Percentiles rank a stretch among this genome's conserved stretches.
These are phyloP conservation scores for Pichia californica DNA, from an alignment of 805 yeast species.

Conservation along the genomic window DNA sequence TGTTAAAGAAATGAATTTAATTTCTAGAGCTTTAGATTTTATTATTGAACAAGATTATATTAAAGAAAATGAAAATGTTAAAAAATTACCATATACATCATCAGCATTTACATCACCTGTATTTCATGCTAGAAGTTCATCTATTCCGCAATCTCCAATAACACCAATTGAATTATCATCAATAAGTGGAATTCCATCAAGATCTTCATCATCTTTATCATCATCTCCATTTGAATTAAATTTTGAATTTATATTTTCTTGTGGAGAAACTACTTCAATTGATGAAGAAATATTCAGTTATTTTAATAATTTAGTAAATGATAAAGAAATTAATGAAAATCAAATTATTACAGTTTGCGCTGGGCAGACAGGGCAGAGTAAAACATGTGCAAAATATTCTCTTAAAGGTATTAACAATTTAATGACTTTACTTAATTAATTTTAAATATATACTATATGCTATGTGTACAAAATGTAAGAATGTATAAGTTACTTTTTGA, in stretches of 20 bases:
- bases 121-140: neutral
- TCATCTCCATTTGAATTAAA: neutral
- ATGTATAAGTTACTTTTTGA: no score
- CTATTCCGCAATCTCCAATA: neutral
- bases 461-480: no score
- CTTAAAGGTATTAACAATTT: conserved; percentile 68
- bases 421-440: conserved; percentile 40
- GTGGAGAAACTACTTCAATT: conserved; percentile 63
- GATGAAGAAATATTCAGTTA: conserved; percentile 62
- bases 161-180: neutral
- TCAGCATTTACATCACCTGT: conserved; percentile 11
- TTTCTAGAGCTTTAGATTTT: conserved; percentile 50
- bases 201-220: neutral
- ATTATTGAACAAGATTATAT: conserved; percentile 33
- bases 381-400: conserved; percentile 50
- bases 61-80: conserved; percentile 15
- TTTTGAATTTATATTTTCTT: conserved; percentile 43
- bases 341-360: conserved; percentile 56
- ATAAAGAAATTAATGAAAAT: conserved; percentile 27
- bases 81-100: conserved; percentile 11
- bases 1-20: conserved; percentile 59
- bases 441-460: neutral
- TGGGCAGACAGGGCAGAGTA: conserved; percentile 30
- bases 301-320: conserved; percentile 36
- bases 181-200: neutral